These are phyloP conservation scores for Thalassiosira allenii DNA, from an alignment of 352 stramenopile genomes.

Conservation along the genomic window DNA sequence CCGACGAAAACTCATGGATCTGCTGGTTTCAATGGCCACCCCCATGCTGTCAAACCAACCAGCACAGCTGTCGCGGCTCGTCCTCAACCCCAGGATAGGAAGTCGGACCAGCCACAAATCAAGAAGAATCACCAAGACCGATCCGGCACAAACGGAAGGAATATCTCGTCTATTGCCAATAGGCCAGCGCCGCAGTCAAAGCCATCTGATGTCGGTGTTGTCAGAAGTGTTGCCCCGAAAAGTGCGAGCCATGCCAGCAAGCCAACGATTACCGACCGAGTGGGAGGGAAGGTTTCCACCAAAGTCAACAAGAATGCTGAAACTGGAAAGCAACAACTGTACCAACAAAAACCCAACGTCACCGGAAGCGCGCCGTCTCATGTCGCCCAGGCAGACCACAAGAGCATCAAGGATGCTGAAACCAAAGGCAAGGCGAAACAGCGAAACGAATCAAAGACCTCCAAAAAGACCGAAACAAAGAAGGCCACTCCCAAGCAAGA, in stretches of 20 bases:
- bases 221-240: too few relatives aligned
- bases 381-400: slow-evolving; percentile 3
- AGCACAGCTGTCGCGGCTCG: background rate
- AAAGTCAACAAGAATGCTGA: slow-evolving; percentile 19
- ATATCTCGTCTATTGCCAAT: background rate
- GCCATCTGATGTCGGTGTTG: too few relatives aligned
- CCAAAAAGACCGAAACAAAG: slow-evolving; percentile 34
- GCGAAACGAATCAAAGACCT: slow-evolving; percentile 36
- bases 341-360: slow-evolving; percentile 12
- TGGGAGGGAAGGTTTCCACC: too few relatives aligned
- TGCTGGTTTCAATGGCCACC: slow-evolving; percentile 15
- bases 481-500: slow-evolving; percentile 22
- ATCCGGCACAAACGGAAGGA: slow-evolving; percentile 22
- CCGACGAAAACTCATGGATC: background rate
- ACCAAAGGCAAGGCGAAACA: slow-evolving; percentile 37
- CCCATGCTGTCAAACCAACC: slow-evolving; percentile 7
- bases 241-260: too few relatives aligned
- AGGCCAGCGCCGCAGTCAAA: background rate
- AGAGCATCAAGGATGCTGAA: slow-evolving; percentile 7
- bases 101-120: slow-evolving; percentile 3
- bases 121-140: slow-evolving; percentile 1
- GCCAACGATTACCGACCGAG: too few relatives aligned
- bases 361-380: background rate
- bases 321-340: slow-evolving; percentile 13
- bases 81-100: slow-evolving; percentile 17